Evolutionary conservation across 2,329 filamentous ascomycete species (phyloP), one percentile per base, ranked within the genome.

Genomic region (Diaporthe vaccinii): DNA sequence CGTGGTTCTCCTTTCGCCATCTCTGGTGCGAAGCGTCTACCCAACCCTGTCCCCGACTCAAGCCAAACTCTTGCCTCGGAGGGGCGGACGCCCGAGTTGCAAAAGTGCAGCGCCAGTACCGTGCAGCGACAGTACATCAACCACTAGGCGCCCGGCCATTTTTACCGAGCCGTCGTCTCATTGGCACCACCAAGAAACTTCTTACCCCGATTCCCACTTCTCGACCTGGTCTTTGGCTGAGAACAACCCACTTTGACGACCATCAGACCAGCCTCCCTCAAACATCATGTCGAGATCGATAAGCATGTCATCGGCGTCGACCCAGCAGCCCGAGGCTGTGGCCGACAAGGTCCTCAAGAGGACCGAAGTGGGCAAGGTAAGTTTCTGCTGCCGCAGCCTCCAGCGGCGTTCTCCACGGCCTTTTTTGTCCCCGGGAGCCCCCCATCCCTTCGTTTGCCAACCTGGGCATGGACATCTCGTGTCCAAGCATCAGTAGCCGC

Each of bases 331-430:
- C 51, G 91, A 92, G 81, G 89, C 86, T 80, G 91, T 93, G 73
- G 91, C 88, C 73, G 92, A 93, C 83, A 91, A 90, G 83, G 92
- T 95, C 74, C 88, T 94, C 81, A 92, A 92, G 84, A 88, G 93
- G 85, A 92, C 91, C 77, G 92, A 94, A 87, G 90, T 94, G 80
- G 93, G 92, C 88, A 94, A 94, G 89, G 93, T 94, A 87, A 82
- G 70, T 73, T 58, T 73, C 70, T 73, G 46, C 44, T 65, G 59
- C 44, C 9, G 57, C 70, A 25, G 28, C 44, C 44, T 39, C 71
- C 14, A 46, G 14, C 28, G 31, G 22, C 53, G 7, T 28, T 39
- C 46, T 41, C 49, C 65, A 53, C 65, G 65, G 65, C 65, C 31
- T 17, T n/a, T 75, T 31, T 6, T 51, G 12, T 65, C 62, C 70